phyloP scores from a whole-genome alignment of 2,329 filamentous ascomycete species.

The Arachnomyces sp. region DNA sequence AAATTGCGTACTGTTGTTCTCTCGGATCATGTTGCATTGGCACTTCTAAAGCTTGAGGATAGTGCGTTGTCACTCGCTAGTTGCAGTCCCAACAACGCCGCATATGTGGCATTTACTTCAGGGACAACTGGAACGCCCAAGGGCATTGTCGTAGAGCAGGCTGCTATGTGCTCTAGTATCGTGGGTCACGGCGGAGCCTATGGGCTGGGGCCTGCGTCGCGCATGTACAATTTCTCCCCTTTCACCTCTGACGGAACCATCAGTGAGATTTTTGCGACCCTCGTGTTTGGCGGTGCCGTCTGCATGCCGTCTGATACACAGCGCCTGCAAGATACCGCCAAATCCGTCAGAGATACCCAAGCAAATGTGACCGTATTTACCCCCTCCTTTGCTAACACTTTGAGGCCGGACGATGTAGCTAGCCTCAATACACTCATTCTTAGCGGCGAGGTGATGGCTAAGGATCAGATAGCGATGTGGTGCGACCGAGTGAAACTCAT shows the following conservation, averaged over 20 bases:
- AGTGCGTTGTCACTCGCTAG: conserved; percentile 15
- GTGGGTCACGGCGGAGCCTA: conserved; percentile 39
- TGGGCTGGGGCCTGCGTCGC: conserved; percentile 23
- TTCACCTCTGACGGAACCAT: conserved; percentile 37
- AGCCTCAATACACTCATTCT: conserved; percentile 27
- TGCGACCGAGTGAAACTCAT: conserved; percentile 22
- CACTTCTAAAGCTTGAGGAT: conserved; percentile 13
- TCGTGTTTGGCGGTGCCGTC: conserved; percentile 31
- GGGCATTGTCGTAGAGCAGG: conserved; percentile 52
- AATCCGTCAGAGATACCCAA: conserved; percentile 39
- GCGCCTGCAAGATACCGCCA: conserved; percentile 38
- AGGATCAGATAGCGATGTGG: conserved; percentile 26
- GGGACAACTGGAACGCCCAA: conserved; percentile 49
- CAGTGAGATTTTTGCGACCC: conserved; percentile 24
- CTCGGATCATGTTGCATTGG: conserved; percentile 19
- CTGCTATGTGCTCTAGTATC: conserved; percentile 44
- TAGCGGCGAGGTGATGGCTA: conserved; percentile 25
- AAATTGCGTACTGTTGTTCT: conserved; percentile 22
- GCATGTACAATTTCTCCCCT: conserved; percentile 32
- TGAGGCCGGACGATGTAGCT: conserved; percentile 29
- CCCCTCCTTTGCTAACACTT: conserved; percentile 41
- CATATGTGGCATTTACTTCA: conserved; percentile 55
- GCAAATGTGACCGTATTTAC: conserved; percentile 49
- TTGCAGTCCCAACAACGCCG: conserved; percentile 26
- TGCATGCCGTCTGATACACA: conserved; percentile 36